Evolutionary conservation across 306 rosid genomes (phyloP).

Genomic region (Cucurbita pepo): DNA sequence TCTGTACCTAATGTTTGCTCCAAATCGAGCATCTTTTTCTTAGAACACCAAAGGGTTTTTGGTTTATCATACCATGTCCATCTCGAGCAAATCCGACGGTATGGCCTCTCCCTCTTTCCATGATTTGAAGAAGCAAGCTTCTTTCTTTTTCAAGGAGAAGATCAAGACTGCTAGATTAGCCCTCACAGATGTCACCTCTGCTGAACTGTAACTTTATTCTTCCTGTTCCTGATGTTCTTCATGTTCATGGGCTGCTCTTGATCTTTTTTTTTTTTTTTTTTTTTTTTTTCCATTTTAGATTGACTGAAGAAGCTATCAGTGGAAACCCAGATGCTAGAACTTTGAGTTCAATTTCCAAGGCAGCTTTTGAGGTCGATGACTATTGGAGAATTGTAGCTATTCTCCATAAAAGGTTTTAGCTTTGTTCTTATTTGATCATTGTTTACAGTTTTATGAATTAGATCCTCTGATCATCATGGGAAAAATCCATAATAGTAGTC

Average conservation of each 20-base stretch:
- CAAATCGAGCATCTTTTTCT: neutral
- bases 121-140: slow-evolving; percentile 84
- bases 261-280: neutral
- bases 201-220: slow-evolving; percentile 39
- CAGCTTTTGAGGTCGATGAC: slow-evolving; percentile 94
- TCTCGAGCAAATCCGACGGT: slow-evolving; percentile 19
- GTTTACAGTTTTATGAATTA: neutral
- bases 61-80: slow-evolving; percentile 17
- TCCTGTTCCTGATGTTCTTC: neutral
- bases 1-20: neutral
- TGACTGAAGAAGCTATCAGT: slow-evolving; percentile 72
- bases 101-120: slow-evolving; percentile 40
- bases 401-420: slow-evolving; percentile 26
- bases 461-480: neutral
- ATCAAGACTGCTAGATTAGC: slow-evolving; percentile 85
- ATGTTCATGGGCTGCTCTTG: neutral
- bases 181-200: slow-evolving; percentile 88
- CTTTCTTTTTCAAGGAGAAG: slow-evolving; percentile 83
- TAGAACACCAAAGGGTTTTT: too few species aligned
- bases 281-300: slow-evolving; percentile 15
- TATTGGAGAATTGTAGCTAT: slow-evolving; percentile 46
- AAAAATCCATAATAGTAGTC: neutral
- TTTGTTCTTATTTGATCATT: neutral
- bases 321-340: slow-evolving; percentile 63
- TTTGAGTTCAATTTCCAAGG: slow-evolving; percentile 66